Evolutionary conservation across 495 filamentous ascomycete species (phyloP).

Genomic region (Astrocystis sublimbata): DNA sequence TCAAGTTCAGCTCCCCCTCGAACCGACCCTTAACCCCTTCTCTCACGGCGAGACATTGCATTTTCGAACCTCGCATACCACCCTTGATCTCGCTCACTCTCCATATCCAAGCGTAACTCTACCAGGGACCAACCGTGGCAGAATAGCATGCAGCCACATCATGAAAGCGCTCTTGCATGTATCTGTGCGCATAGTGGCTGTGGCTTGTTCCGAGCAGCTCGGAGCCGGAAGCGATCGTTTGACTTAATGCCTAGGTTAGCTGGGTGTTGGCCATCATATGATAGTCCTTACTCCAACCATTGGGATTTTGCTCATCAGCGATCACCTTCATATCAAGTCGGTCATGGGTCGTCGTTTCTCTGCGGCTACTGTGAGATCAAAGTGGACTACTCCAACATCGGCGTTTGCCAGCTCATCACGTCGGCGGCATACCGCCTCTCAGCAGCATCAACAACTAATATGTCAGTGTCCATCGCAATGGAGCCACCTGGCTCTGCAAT

Average conservation of each 20-base stretch:
- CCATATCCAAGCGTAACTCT: neutral
- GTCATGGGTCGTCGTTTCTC: neutral
- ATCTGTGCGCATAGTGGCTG: conserved; percentile 7
- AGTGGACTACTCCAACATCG: conserved; percentile 6
- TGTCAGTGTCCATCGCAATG: conserved; percentile 3
- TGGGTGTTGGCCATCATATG: conserved; percentile 1
- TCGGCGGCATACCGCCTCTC: neutral
- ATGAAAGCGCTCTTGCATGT: neutral
- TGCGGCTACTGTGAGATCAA: neutral
- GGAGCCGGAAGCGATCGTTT: neutral
- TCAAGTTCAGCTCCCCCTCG: too few species aligned
- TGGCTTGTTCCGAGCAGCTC: neutral
- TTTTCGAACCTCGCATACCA: neutral
- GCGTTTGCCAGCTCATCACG: conserved; percentile 15
- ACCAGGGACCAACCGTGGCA: neutral
- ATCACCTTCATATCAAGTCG: neutral
- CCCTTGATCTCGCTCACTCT: neutral
- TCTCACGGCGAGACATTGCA: too few species aligned
- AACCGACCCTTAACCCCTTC: too few species aligned
- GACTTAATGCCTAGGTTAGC: neutral
- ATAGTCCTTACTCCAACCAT: neutral
- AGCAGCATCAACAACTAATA: neutral
- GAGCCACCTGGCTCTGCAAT: conserved; percentile 19
- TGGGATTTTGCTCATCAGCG: neutral
- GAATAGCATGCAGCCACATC: neutral